Evolutionary conservation across 2,329 filamentous ascomycete species (phyloP).

Genomic region (Exophiala sp.): DNA sequence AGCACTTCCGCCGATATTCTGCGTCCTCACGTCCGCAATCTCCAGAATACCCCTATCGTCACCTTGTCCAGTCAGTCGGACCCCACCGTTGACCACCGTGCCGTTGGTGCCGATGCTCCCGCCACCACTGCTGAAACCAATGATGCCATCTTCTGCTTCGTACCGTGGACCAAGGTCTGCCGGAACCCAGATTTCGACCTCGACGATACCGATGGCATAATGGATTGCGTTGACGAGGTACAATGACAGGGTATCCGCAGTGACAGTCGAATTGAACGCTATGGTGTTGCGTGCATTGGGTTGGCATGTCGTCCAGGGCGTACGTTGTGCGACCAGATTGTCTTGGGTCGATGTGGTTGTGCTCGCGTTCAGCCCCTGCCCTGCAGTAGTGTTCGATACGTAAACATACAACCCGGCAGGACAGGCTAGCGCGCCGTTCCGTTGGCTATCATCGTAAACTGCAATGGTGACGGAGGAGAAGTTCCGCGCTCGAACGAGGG

Average conservation of each 20-base stretch:
- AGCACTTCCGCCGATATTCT: not conserved
- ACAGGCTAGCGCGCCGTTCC: not conserved
- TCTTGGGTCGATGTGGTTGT: not conserved
- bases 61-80: not conserved
- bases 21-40: not conserved
- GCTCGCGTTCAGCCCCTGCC: not conserved
- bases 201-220: not conserved
- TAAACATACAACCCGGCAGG: not conserved
- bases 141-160: not conserved
- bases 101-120: not conserved
- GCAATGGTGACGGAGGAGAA: not conserved
- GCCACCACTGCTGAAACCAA: not conserved
- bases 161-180: not conserved
- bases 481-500: not conserved
- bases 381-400: not conserved
- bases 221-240: not conserved
- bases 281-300: not conserved
- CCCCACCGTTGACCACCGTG: not conserved
- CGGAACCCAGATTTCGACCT: not conserved
- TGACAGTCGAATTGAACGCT: not conserved
- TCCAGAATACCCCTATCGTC: not conserved
- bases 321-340: not conserved
- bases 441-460: not conserved
- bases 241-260: not conserved
- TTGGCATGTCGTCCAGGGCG: not conserved